These are phyloP conservation scores for Malus hybrid DNA, from an alignment of 331 rosid species.

Conservation along the genomic window DNA sequence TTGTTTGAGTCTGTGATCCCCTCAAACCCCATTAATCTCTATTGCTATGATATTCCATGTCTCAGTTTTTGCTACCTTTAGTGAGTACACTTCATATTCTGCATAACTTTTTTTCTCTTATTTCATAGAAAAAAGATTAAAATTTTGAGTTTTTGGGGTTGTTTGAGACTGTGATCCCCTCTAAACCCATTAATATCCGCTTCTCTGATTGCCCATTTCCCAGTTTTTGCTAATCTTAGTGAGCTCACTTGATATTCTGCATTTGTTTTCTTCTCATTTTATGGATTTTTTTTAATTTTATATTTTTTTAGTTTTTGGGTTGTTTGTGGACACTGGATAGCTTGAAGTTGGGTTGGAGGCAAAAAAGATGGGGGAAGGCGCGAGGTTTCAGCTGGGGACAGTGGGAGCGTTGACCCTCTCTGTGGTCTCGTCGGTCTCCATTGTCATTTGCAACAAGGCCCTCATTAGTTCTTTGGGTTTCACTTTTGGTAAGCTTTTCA, in stretches of 20 bases:
- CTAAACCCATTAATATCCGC: not conserved
- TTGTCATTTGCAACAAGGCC: slow-evolving; percentile 74
- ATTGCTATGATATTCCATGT: no score
- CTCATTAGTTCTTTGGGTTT: slow-evolving; percentile 65
- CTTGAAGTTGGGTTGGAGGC: slow-evolving; percentile 14
- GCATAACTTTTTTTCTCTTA: no score
- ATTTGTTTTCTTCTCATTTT: slow-evolving; percentile 2
- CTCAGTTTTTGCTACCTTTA: no score
- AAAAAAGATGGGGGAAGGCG: slow-evolving; percentile 66
- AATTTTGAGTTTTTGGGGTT: no score
- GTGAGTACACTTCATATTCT: no score
- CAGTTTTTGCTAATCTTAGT: not conserved
- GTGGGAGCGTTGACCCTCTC: slow-evolving; percentile 71
- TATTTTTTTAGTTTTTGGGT: not conserved
- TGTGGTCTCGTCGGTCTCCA: slow-evolving; percentile 24
- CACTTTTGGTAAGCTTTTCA: slow-evolving; percentile 50
- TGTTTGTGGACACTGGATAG: not conserved
- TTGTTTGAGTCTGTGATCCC: no score
- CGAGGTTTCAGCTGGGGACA: slow-evolving; percentile 66
- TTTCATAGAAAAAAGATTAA: no score
- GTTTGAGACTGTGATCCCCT: not conserved
- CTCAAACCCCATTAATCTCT: no score
- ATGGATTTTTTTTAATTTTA: not conserved
- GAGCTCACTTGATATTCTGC: slow-evolving; percentile 3
- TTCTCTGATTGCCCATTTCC: not conserved